Conservation (phyloP, 805 yeast species). For the Clavispora phyllophila region DNA sequence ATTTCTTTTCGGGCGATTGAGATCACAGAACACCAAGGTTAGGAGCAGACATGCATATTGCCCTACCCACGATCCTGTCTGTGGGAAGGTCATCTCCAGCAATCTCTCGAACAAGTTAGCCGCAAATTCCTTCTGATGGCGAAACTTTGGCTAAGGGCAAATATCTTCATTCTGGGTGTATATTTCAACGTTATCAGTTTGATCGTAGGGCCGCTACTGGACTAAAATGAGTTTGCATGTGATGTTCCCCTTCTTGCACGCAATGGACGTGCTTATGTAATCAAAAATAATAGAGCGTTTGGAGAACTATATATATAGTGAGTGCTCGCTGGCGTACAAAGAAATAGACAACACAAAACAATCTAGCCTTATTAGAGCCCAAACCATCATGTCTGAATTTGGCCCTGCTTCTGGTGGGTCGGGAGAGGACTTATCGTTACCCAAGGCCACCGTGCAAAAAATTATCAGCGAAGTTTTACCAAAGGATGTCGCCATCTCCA, state of each 20-base stretch:
- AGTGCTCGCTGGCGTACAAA: neutral
- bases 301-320: neutral
- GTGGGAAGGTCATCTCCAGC: neutral
- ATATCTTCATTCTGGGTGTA: too few relatives aligned
- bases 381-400: constrained; percentile 35
- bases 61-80: neutral
- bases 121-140: too few relatives aligned
- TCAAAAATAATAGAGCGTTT: neutral
- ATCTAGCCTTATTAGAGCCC: neutral
- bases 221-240: neutral
- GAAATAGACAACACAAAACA: neutral
- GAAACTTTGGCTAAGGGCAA: too few relatives aligned
- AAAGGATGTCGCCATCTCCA: constrained; percentile 78
- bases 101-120: too few relatives aligned
- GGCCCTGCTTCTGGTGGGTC: constrained; percentile 21
- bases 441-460: constrained; percentile 90
- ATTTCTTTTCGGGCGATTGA: neutral
- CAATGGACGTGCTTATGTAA: neutral
- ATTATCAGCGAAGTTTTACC: constrained; percentile 88
- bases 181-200: too few relatives aligned
- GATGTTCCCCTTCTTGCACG: neutral
- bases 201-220: too few relatives aligned
- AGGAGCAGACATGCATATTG: neutral
- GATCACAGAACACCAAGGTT: neutral
- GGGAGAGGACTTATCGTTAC: constrained; percentile 39